Conservation (phyloP, 1,284 basidiomycete species). For the Irpex sp. region DNA sequence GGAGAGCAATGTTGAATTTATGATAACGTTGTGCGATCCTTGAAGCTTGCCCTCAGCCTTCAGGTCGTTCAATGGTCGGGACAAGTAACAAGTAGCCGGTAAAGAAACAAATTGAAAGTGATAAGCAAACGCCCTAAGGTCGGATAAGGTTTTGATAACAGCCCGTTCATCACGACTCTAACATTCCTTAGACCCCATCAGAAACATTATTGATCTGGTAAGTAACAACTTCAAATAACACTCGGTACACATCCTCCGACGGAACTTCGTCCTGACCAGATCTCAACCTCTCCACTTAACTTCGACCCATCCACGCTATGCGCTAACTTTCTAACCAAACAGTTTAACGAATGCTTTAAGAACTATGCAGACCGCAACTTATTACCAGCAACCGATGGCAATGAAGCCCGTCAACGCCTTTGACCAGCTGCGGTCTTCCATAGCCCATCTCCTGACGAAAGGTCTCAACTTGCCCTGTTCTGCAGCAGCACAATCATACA, state of each 20-base stretch:
- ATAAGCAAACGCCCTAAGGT: not conserved
- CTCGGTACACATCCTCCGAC: not conserved
- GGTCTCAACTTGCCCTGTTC: conserved; percentile 69
- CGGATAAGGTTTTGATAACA: not conserved
- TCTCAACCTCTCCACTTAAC: not conserved
- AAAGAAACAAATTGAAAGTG: not conserved
- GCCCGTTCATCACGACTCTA: not conserved
- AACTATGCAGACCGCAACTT: conserved; percentile 16
- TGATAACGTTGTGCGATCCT: too few relatives aligned
- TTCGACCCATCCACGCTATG: not conserved
- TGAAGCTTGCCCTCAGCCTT: too few relatives aligned
- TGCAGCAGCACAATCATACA: conserved; percentile 67
- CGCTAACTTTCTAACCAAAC: not conserved
- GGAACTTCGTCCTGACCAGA: not conserved
- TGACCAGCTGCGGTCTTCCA: conserved; percentile 43
- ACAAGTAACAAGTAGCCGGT: too few relatives aligned
- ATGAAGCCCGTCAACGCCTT: conserved; percentile 23
- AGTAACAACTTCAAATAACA: not conserved
- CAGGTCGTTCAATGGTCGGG: too few relatives aligned
- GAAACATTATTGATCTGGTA: not conserved
- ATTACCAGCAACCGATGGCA: conserved; percentile 23
- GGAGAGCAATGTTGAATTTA: too few relatives aligned
- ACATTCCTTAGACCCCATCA: not conserved
- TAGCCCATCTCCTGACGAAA: conserved; percentile 58
- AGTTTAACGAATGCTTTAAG: conserved; percentile 4